Conservation (phyloP, 768 basidiomycete species). For the Trametes punicea region DNA sequence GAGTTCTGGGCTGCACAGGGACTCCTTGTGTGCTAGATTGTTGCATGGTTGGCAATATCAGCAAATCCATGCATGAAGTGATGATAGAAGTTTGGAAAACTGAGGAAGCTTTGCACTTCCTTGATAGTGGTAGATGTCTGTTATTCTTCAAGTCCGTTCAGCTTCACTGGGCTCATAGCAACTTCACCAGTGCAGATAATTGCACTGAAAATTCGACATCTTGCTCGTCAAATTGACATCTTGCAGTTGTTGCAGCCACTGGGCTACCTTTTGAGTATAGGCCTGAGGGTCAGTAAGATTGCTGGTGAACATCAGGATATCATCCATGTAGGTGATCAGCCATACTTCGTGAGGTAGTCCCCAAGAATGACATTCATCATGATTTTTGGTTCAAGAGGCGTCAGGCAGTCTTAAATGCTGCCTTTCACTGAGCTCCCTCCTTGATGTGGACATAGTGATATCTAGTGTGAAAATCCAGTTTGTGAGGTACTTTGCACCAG, state of each 20-base stretch:
- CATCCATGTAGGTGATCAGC: constrained; percentile 14
- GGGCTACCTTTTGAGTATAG: constrained; percentile 19
- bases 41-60: constrained; percentile 32
- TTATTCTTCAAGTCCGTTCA: constrained; percentile 33
- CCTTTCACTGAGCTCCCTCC: too few species aligned
- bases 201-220: constrained; percentile 43
- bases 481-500: too few species aligned
- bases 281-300: constrained; percentile 16
- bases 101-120: constrained; percentile 32
- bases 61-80: constrained; percentile 35
- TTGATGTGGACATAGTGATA: too few species aligned
- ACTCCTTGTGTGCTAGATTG: constrained; percentile 28
- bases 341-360: constrained; percentile 15
- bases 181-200: constrained; percentile 31
- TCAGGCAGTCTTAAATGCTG: too few species aligned
- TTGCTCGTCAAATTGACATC: constrained; percentile 35
- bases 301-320: constrained; percentile 13
- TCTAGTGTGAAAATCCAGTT: too few species aligned
- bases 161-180: constrained; percentile 42
- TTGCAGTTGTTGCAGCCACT: constrained; percentile 25
- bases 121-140: constrained; percentile 24
- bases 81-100: constrained; percentile 35
- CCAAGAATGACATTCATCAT: too few species aligned
- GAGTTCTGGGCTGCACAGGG: too few species aligned
- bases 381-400: constrained; percentile 33